phyloP scores from a whole-genome alignment of 2,329 filamentous ascomycete species.

The Corniculantispora saksenae region DNA sequence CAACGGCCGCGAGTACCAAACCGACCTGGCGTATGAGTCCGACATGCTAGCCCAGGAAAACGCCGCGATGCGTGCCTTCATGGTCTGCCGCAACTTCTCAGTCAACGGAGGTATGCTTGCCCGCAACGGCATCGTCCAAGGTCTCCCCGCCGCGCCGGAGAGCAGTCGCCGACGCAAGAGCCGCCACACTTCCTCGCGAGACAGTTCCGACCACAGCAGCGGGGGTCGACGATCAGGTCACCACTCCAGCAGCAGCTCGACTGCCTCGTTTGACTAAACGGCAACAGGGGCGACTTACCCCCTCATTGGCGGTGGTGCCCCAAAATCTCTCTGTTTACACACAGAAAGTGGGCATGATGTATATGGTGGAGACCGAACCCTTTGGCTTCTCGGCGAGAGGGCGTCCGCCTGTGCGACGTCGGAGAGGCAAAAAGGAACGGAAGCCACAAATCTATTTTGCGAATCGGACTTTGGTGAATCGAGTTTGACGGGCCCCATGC shows the following conservation, averaged over 20 bases:
- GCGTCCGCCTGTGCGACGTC: background rate
- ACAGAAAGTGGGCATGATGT: background rate
- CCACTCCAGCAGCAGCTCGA: slow-evolving; percentile 65
- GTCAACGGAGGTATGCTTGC: slow-evolving; percentile 91
- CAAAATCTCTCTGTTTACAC: background rate
- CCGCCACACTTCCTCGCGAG: slow-evolving; percentile 51
- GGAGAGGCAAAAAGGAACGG: background rate
- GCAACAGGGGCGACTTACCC: background rate
- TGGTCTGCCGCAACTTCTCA: slow-evolving; percentile 97
- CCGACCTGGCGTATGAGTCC: slow-evolving; percentile 80
- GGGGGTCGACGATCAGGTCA: slow-evolving; percentile 52
- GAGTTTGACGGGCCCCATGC: background rate
- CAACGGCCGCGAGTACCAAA: slow-evolving; percentile 95
- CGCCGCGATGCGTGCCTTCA: slow-evolving; percentile 92
- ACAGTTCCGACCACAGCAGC: slow-evolving; percentile 43
- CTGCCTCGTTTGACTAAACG: slow-evolving; percentile 58
- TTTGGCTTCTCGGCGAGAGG: background rate
- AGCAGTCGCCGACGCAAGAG: slow-evolving; percentile 52
- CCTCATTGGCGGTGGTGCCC: background rate
- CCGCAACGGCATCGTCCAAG: slow-evolving; percentile 68
- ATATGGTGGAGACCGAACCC: background rate
- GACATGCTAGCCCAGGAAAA: slow-evolving; percentile 86
- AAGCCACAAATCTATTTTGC: background rate
- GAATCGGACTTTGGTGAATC: background rate
- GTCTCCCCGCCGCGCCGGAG: slow-evolving; percentile 58